Evolutionary conservation across 805 yeast species (phyloP), one percentile per base, ranked within the genome.

Genomic region (Schwanniomyces yamadae): DNA sequence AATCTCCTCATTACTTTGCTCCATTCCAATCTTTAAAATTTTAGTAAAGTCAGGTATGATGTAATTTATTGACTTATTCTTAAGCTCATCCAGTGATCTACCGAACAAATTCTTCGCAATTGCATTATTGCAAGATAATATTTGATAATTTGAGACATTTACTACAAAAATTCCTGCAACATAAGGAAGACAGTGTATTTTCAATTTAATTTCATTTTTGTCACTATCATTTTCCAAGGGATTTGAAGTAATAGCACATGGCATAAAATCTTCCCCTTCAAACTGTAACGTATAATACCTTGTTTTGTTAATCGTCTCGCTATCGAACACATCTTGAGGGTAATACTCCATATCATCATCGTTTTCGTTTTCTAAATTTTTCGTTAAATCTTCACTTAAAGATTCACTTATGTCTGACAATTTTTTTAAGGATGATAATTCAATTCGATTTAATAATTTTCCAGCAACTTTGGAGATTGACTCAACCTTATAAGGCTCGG

Each of bases 131-230:
- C 83, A 84, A 9, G 91, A 80, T n/a, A 84, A 55, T 24, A 88
- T 69, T 6, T 66, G 61, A 46, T 68, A 73, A 30, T 58, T 57
- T 18, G 55, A 55, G 1, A 81, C 67, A 32, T 82, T 78, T 10
- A 88, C 65, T 9, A 86, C 80, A 50, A 88, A 80, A 18, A 86
- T 76, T 26, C 96, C 96, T 1, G 95, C 93, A 48, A 87, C 84
- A 57, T 86, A 85, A 0, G 95, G 95, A 48, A 87, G 59, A 4
- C 90, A 71, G 51, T 84, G 90, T 13, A 87, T 71, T 45, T 84
- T 82, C 37, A 86, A 53, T 49, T 82, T 76, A 14, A 80, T 55
- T 40, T 67, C 69, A 21, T 46, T 45, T 15, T 53, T 54, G 11
- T 69, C 63, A 24, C 66, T 71, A 34, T 71, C 69, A n/a, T 52